These are phyloP conservation scores for Kandelia obovata DNA, from an alignment of 345 rosid species.

Conservation along the genomic window DNA sequence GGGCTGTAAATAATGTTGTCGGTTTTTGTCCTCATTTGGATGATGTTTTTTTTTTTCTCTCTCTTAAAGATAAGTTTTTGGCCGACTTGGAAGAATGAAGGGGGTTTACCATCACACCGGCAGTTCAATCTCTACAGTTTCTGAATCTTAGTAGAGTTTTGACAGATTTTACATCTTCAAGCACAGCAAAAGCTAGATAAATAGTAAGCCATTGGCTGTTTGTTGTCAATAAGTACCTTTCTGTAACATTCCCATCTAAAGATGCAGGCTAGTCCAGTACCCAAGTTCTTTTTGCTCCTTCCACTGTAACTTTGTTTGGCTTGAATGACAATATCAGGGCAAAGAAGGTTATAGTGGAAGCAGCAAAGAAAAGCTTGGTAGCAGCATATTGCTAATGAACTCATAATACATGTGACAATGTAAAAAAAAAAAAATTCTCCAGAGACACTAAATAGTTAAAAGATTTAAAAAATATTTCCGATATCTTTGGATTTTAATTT, in stretches of 20 bases:
- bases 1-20: no score
- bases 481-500: no score
- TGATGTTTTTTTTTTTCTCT: no score
- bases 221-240: background rate
- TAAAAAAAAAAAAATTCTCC: background rate
- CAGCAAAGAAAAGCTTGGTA: constrained; percentile 97
- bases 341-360: constrained; percentile 79
- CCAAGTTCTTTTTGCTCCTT: constrained; percentile 94
- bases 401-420: constrained; percentile 11
- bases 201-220: background rate
- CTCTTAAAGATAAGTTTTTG: no score
- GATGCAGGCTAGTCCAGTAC: constrained; percentile 28
- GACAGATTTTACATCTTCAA: constrained; percentile 26
- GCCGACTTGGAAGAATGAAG: constrained; percentile 2
- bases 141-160: constrained; percentile 5
- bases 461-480: no score
- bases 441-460: background rate
- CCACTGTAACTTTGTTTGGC: constrained; percentile 66
- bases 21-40: no score
- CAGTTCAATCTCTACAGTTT: constrained; percentile 2
- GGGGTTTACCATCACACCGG: background rate
- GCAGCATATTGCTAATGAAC: constrained; percentile 21
- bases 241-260: background rate
- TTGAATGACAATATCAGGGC: constrained; percentile 25
- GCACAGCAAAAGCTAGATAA: constrained; percentile 10